These are phyloP conservation scores for Geosmithia morbida DNA, from an alignment of 2,329 filamentous ascomycete species.

Conservation along the genomic window DNA sequence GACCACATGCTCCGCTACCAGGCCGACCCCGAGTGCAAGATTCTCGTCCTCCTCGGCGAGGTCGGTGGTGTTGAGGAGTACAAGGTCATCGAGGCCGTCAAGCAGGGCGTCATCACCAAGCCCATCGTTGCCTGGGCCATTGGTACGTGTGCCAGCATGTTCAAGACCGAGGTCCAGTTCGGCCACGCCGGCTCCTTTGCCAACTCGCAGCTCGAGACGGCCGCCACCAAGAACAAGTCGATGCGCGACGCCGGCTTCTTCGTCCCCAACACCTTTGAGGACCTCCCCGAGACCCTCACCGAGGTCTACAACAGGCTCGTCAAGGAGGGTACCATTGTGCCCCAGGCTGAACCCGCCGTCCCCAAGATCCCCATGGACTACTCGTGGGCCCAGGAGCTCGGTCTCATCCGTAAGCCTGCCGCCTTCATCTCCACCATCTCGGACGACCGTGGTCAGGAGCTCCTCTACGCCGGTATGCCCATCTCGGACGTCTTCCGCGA, in stretches of 20 bases:
- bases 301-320: constrained; percentile 82
- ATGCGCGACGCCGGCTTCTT: constrained; percentile 93
- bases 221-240: constrained; percentile 87
- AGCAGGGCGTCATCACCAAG: constrained; percentile 90
- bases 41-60: constrained; percentile 88
- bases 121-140: constrained; percentile 99
- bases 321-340: constrained; percentile 70
- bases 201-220: constrained; percentile 98
- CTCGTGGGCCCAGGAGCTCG: constrained; percentile 98
- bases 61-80: constrained; percentile 99
- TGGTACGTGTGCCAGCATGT: constrained; percentile 97
- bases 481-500: constrained; percentile 99
- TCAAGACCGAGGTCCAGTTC: constrained; percentile 99
- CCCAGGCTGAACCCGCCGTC: constrained; percentile 75
- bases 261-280: constrained; percentile 94
- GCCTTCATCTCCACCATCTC: constrained; percentile 99
- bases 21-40: constrained; percentile 94
- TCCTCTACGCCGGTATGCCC: constrained; percentile 97
- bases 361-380: constrained; percentile 99
- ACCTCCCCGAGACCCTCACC: constrained; percentile 65
- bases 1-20: constrained; percentile 96
- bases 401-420: constrained; percentile 97
- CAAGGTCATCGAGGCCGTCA: constrained; percentile 96
- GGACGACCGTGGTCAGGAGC: constrained; percentile 98
- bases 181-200: constrained; percentile 96